Percentiles rank a stretch among this genome's conserved stretches.
These are phyloP conservation scores for Yamadazyma kitorensis DNA, from an alignment of 805 yeast genomes.

Conservation along the genomic window DNA sequence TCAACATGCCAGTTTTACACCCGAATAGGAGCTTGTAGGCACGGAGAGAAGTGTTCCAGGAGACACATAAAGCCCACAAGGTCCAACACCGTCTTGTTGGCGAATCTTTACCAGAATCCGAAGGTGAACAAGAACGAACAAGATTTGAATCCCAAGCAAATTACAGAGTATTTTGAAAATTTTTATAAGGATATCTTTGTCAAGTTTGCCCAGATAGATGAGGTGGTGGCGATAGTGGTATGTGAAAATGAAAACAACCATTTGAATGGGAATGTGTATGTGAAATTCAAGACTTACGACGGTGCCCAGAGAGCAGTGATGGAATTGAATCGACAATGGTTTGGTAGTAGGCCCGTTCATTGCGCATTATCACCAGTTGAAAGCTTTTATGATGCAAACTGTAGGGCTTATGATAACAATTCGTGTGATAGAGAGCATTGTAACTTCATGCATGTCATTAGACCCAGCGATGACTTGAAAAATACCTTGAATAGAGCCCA, in stretches of 20 bases:
- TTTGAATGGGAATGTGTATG: constrained; percentile 81
- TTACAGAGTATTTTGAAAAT: constrained; percentile 52
- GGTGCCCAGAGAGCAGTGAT: constrained; percentile 62
- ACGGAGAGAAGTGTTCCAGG: constrained; percentile 83
- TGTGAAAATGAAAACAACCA: constrained; percentile 84
- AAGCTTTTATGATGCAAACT: constrained; percentile 66
- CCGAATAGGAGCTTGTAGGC: constrained; percentile 91
- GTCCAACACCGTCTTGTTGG: constrained; percentile 63
- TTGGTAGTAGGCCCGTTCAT: constrained; percentile 70
- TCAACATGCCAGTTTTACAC: constrained; percentile 56
- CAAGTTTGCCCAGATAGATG: constrained; percentile 51
- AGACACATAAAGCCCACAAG: constrained; percentile 63
- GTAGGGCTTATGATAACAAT: constrained; percentile 64
- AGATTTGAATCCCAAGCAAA: constrained; percentile 30
- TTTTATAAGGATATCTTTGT: constrained; percentile 71
- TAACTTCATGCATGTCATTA: constrained; percentile 78
- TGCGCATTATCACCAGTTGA: constrained; percentile 76
- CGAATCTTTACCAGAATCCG: constrained; percentile 66
- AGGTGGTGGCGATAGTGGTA: constrained; percentile 61
- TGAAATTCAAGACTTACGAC: constrained; percentile 51
- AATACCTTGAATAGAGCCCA: constrained; percentile 39
- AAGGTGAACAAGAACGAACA: constrained; percentile 35
- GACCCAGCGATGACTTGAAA: constrained; percentile 47
- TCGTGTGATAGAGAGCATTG: constrained; percentile 78
- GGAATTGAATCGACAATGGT: constrained; percentile 78